Base-by-base conservation (phyloP, 345 rosid genomes). In the Bruguiera sexangula region DNA sequence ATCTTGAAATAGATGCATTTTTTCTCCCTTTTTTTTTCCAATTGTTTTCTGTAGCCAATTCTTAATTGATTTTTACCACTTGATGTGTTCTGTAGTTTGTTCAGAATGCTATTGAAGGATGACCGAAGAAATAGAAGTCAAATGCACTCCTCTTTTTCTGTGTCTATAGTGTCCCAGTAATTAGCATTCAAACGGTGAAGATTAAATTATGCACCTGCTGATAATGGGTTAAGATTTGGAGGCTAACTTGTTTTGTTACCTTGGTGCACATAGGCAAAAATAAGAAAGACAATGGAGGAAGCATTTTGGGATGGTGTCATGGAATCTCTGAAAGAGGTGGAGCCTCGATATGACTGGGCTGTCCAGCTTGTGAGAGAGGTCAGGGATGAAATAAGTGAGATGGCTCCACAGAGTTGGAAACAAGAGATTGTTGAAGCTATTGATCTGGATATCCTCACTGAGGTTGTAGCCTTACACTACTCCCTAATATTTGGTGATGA, bases 291-390 rank as follows among this genome's bases (percentile, higher is more conserved):
- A 31, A 88, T 95, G 92, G 96, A 90, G 82, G 80, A 76, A 62
- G 97, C 93, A 70, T 95, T 95, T 79, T 95, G 99, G 99, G 97
- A 95, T 56, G 76, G 81, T 63, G 68, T 92, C 32, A 74, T 80
- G 77, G 93, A 95, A 70, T 87, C 99, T 6, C 63, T 92, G 26
- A 85, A 81, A 81, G 78, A 72, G 68, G 88, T 80, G 54, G 76
- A 79, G n/a, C 91, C 93, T 51, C 79, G 86, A 60, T 88, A 86
- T 80, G 87, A 84, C 43, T 70, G 90, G 65, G 83, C 88, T 68
- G 63, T 88, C 71, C 82, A 87, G 67, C 96, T 95, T 62, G 82
- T 88, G 90, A 81, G 73, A 77, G 99, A 95, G 81, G 96, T 90
- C 71, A 87, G 93, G 69, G 99, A 95, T 70, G 99, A 85, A 75